These are phyloP conservation scores for Fonsecaea erecta DNA, from an alignment of 2,329 filamentous ascomycete genomes.

Conservation along the genomic window DNA sequence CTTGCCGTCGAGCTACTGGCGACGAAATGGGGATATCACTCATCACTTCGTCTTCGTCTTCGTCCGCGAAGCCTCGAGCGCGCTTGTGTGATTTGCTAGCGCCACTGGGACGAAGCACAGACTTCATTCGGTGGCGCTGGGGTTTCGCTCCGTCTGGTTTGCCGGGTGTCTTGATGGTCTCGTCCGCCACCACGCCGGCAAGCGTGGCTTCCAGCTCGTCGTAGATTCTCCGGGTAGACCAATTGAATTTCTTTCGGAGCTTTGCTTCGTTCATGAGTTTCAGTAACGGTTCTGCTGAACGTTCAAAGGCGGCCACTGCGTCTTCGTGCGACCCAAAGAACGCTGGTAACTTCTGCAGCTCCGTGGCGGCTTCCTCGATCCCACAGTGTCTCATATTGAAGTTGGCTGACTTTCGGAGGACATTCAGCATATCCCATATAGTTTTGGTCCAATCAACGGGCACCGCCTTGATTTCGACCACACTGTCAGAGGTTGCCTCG, in stretches of 20 bases:
- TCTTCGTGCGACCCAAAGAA: slow-evolving; percentile 33
- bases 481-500: slow-evolving; percentile 19
- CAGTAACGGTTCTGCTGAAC: slow-evolving; percentile 33
- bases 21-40: slow-evolving; percentile 41
- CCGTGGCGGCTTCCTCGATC: slow-evolving; percentile 35
- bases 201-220: slow-evolving; percentile 38
- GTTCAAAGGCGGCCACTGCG: slow-evolving; percentile 36
- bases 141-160: slow-evolving; percentile 23
- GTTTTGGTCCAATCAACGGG: slow-evolving; percentile 36
- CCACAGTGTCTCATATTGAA: slow-evolving; percentile 38
- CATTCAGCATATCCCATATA: slow-evolving; percentile 37
- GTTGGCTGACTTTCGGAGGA: slow-evolving; percentile 36
- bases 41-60: slow-evolving; percentile 43
- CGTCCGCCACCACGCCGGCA: slow-evolving; percentile 36
- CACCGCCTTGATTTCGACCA: slow-evolving; percentile 23
- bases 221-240: slow-evolving; percentile 38
- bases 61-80: slow-evolving; percentile 42
- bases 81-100: slow-evolving; percentile 50
- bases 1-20: slow-evolving; percentile 40
- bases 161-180: slow-evolving; percentile 35
- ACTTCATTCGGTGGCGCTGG: slow-evolving; percentile 44
- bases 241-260: slow-evolving; percentile 40
- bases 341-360: slow-evolving; percentile 33
- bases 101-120: slow-evolving; percentile 52
- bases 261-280: slow-evolving; percentile 38